A percentile compares a stretch with the other conserved stretches of the same genome.
phyloP scores from a whole-genome alignment of 495 filamentous ascomycete genomes.

The Daldinia grandis region DNA sequence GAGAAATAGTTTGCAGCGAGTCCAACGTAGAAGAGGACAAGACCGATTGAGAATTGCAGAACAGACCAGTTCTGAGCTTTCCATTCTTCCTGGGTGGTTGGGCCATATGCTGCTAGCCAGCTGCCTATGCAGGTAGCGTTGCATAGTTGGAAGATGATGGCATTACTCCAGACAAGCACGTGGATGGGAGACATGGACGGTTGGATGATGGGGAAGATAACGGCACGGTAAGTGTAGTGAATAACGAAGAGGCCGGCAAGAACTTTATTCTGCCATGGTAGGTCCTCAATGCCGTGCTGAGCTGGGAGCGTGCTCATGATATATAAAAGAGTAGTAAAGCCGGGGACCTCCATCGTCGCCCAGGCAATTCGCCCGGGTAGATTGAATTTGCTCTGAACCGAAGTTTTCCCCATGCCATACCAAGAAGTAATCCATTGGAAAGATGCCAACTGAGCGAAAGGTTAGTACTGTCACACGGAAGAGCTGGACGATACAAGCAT shows the following conservation, averaged over 20 bases:
- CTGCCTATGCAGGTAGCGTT: conserved; percentile 80
- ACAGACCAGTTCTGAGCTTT: conserved; percentile 52
- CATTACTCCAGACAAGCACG: conserved; percentile 65
- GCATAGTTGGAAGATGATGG: conserved; percentile 74
- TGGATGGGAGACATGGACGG: conserved; percentile 93
- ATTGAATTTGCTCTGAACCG: conserved; percentile 73
- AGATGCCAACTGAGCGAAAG: conserved; percentile 57
- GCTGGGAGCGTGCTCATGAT: conserved; percentile 72
- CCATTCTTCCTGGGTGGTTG: conserved; percentile 68
- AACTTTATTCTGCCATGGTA: conserved; percentile 75
- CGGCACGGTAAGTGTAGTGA: conserved; percentile 89
- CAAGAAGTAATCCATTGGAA: conserved; percentile 70
- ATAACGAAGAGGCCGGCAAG: conserved; percentile 72
- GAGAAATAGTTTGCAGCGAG: conserved; percentile 84
- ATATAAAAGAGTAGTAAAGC: conserved; percentile 79
- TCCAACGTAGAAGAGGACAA: conserved; percentile 65
- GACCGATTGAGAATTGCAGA: conserved; percentile 56
- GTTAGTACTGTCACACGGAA: background rate
- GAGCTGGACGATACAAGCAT: conserved; percentile 11
- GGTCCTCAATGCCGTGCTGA: conserved; percentile 54
- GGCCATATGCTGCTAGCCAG: conserved; percentile 83
- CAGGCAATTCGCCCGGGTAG: conserved; percentile 88
- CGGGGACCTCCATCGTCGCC: conserved; percentile 85
- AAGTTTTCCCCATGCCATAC: conserved; percentile 89
- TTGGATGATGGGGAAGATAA: conserved; percentile 81